Evolutionary conservation across 2,329 filamentous ascomycete genomes (phyloP), one percentile per base, ranked within the genome.

Genomic region (Macrophomina pseudophaseolina): DNA sequence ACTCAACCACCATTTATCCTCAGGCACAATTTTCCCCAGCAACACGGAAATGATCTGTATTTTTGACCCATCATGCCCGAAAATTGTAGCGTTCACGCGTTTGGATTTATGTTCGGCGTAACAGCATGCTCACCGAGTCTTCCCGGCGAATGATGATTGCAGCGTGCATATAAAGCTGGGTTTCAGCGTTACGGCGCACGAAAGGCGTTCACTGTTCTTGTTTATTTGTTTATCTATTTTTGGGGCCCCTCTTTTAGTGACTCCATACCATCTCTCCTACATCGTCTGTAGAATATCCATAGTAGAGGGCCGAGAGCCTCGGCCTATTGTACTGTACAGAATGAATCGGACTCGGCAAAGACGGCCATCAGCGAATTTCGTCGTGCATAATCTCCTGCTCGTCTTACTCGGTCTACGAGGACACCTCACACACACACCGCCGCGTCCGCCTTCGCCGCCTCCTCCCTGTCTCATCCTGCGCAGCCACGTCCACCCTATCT

Each of bases 21-120:
- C 9, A 62, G 28, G 38, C 54, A 18, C 8, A 12, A 33, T 35
- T 14, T 52, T 16, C 8, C 28, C 42, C n/a, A 30, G 46, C 62
- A 23, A 14, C 14, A 54, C 35, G 64, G 52, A 33, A 11, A 42
- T 33, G 33, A 49, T 2, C 11, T 64, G 6, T 16, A 53, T 33
- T 9, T 16, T 9, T 28, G 9, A 52, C 46, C 35, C 30, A 42
- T 16, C 14, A 46, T 14, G 28, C 35, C 44, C 33, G 5, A 32
- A 48, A 49, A 49, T 32, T 60, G 40, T 46, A 60, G 40, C 56
- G 40, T 60, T 60, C 9, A 60, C 16, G 56, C 40, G 14, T 23
- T 60, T 46, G 56, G 9, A 48, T 12, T 12, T 5, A 12, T 11
- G 8, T 33, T 59, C 30, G 18, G 40, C 40, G 30, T 33, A 14